Evolutionary conservation across 2,329 filamentous ascomycete species (phyloP), one percentile per base, ranked within the genome.

Genomic region (Chalaropsis ovoidea): DNA sequence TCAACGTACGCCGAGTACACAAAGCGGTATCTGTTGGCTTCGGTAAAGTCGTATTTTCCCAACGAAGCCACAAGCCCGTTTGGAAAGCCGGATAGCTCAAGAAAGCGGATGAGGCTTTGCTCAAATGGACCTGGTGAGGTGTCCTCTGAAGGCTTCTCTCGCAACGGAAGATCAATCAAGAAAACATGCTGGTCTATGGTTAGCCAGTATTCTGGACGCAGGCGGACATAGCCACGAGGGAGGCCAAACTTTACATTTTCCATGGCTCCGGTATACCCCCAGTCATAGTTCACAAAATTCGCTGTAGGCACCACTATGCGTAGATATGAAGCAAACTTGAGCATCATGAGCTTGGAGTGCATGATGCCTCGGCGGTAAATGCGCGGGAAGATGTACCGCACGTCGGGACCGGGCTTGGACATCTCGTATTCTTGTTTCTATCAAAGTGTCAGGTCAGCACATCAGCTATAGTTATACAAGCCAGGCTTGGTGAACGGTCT

Each of bases 271-370:
- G 80, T 81, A 73, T 95, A 90, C 10, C 92, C 93, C 92, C 94
- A 97, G 72, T 99, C 93, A 71, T 89, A 90, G 7, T 84, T 80
- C 13, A 88, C 86, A 61, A 96, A 77, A 71, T 99, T 99, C 1
- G 91, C 94, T 2, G 87, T 93, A 0, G 94, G 91, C 1, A 97
- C 79, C 0, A 88, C 93, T 56, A 99, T 80, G 6, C 94, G 84
- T 17, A 96, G 75, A 73, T 91, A 86, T 1, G 76, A 76, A 0
- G 82, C 76, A 70, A 90, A 89, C 70, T 91, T 93, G n/a, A 97
- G 80, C 1, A 97, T 76, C 81, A 95, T 92, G 54, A 97, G 79
- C 73, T 99, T 97, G 62, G 90, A 95, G 75, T 97, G 94, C 91
- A 97, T 96, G 70, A 81, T 86, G 27, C 86, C 87, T 5, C 82